phyloP scores from a whole-genome alignment of 257 asterid species.

The Sherardia arvensis region DNA sequence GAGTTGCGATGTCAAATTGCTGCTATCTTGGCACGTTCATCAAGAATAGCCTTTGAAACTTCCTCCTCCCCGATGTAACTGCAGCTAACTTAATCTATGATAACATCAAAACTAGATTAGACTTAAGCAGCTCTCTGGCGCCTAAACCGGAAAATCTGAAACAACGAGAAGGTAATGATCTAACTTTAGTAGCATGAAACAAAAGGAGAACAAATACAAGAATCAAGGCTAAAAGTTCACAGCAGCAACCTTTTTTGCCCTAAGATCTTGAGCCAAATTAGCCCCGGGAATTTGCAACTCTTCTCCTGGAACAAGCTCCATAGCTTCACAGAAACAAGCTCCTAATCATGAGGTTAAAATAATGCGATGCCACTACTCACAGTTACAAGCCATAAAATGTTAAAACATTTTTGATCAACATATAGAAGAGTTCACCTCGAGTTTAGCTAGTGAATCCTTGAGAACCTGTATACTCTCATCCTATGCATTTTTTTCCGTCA shows the following conservation, averaged over 20 bases:
- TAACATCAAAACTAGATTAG: no score
- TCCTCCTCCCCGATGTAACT: slow-evolving; percentile 41
- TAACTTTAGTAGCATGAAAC: not conserved
- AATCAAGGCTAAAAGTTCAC: not conserved
- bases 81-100: not conserved
- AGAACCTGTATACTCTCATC: no score
- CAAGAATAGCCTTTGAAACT: slow-evolving; percentile 48
- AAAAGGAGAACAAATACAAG: not conserved
- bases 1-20: slow-evolving; percentile 91
- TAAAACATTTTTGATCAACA: not conserved
- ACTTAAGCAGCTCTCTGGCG: slow-evolving; percentile 88
- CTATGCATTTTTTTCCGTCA: slow-evolving; percentile 12
- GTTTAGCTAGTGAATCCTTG: no score
- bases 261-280: slow-evolving; percentile 43
- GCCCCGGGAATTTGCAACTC: slow-evolving; percentile 54
- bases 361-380: not conserved
- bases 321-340: slow-evolving; percentile 77
- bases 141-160: slow-evolving; percentile 46
- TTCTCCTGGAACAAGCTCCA: slow-evolving; percentile 88
- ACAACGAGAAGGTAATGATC: not conserved
- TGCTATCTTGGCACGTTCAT: slow-evolving; percentile 74
- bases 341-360: slow-evolving; percentile 37
- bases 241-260: slow-evolving; percentile 74
- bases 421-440: not conserved
- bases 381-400: not conserved